Base-by-base conservation (phyloP, 2,329 filamentous ascomycete genomes). In the Phialophora chinensis region DNA sequence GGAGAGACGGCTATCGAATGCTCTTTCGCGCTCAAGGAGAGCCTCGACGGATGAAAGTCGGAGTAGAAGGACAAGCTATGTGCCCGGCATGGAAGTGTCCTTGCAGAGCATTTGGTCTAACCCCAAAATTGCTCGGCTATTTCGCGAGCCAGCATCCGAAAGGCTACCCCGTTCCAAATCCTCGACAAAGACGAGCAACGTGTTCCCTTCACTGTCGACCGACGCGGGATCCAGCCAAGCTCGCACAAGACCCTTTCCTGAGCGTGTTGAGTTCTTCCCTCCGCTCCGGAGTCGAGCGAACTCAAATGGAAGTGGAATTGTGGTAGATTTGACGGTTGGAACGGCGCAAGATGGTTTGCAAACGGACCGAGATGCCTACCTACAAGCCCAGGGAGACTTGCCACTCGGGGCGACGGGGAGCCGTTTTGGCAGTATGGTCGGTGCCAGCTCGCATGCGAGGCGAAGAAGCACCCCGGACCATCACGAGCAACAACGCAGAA, bases 221-320 rank as follows among this genome's bases (percentile, higher is more conserved):
- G 59, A 54, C 49, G 17, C 23, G n/a, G 8, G 31, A 1, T 17
- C 47, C 10, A 31, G 31, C 57, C 53, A 20, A n/a, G 38, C 14
- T 44, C 38, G 7, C 38, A n/a, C 38, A n/a, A 7, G 14, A n/a
- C 17, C 17, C 4, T 44, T 44, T 8, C 17, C 38, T 12, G n/a
- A 54, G 20, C 47, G 35, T 17, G 63, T 71, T 55, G 68, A 72
- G 12, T 68, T 71, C 61, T 70, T 72, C 57, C 71, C 71, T 42
- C 67, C 71, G 8, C 55, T 69, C 14, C 33, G 49, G 33, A 62
- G 57, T 52, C 64, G 42, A 31, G 61, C 31, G n/a, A 67, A 60
- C 42, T 58, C 65, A 27, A 50, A 50, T 33, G 62, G 60, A 27
- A 62, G 62, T 47, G 33, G 29, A 17, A 35, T 20, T 44, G 38